Percentiles rank a stretch among this genome's conserved stretches.
phyloP scores from a whole-genome alignment of 169 alveolate species.

The Sarcocystis neurona region DNA sequence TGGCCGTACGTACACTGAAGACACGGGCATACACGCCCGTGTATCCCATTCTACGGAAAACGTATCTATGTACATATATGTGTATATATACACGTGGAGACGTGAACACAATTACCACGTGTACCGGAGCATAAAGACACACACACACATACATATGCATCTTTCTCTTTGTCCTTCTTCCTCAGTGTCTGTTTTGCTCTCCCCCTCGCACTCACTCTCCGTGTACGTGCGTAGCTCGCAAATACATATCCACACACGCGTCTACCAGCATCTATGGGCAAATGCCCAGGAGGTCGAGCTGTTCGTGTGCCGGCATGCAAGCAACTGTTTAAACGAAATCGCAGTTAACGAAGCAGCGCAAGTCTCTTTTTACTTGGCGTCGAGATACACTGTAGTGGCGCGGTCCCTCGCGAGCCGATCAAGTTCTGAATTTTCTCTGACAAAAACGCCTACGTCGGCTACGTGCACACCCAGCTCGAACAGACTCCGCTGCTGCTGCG shows the following conservation, averaged over 20 bases:
- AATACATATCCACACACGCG: neutral
- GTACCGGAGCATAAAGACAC: too few species aligned
- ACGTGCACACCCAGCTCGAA: conserved; percentile 94
- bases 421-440: conserved; percentile 86
- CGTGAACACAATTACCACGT: neutral
- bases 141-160: neutral
- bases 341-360: neutral
- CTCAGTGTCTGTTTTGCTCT: too few species aligned
- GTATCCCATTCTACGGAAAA: too few species aligned
- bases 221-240: neutral
- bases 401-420: conserved; percentile 94
- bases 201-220: too few species aligned
- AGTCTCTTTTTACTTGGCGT: neutral
- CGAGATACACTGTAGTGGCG: conserved; percentile 90
- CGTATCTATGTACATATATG: neutral
- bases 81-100: neutral
- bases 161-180: neutral
- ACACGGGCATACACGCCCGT: too few species aligned
- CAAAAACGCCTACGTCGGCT: conserved; percentile 95
- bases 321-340: neutral
- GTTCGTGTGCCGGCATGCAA: neutral
- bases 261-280: neutral
- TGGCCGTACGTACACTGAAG: too few species aligned
- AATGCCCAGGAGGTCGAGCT: neutral
- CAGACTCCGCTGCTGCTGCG: conserved; percentile 20